Conservation (phyloP, 2,329 filamentous ascomycete species). For the Colletotrichum gigasporum region DNA sequence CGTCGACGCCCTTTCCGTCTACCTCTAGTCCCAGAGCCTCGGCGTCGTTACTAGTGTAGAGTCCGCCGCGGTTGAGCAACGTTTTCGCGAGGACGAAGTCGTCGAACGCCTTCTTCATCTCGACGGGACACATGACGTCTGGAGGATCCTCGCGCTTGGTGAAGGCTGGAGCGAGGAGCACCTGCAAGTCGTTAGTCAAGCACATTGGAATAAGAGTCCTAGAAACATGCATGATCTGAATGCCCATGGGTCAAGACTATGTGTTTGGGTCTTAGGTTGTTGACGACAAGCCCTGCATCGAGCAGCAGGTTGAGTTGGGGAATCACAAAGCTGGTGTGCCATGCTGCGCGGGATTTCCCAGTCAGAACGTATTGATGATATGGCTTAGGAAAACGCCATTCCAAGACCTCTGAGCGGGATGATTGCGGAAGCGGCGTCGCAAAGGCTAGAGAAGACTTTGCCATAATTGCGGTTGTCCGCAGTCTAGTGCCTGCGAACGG, state of each 20-base stretch:
- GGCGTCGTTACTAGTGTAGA: slow-evolving; percentile 41
- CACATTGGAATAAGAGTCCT: background rate
- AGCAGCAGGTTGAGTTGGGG: slow-evolving; percentile 60
- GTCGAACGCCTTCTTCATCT: slow-evolving; percentile 50
- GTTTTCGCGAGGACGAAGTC: slow-evolving; percentile 50
- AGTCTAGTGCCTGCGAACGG: no score
- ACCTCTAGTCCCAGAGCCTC: slow-evolving; percentile 28
- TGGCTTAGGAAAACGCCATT: slow-evolving; percentile 56
- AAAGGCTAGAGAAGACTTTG: slow-evolving; percentile 39
- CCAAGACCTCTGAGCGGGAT: slow-evolving; percentile 52
- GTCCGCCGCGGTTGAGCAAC: slow-evolving; percentile 52
- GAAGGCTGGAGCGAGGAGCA: slow-evolving; percentile 52
- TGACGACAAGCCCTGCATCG: slow-evolving; percentile 57
- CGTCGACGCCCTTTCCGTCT: slow-evolving; percentile 30
- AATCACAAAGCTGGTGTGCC: slow-evolving; percentile 61
- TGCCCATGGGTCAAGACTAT: slow-evolving; percentile 61
- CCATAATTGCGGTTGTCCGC: no score
- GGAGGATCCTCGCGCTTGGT: slow-evolving; percentile 54
- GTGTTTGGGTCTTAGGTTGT: slow-evolving; percentile 56
- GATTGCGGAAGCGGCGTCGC: slow-evolving; percentile 55
- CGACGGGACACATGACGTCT: slow-evolving; percentile 54
- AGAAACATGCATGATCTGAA: slow-evolving; percentile 50
- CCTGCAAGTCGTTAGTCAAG: background rate
- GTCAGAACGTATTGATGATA: slow-evolving; percentile 53
- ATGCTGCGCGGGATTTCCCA: slow-evolving; percentile 58